phyloP scores from a whole-genome alignment of 129 eudicot species.

The Calendula officinalis region DNA sequence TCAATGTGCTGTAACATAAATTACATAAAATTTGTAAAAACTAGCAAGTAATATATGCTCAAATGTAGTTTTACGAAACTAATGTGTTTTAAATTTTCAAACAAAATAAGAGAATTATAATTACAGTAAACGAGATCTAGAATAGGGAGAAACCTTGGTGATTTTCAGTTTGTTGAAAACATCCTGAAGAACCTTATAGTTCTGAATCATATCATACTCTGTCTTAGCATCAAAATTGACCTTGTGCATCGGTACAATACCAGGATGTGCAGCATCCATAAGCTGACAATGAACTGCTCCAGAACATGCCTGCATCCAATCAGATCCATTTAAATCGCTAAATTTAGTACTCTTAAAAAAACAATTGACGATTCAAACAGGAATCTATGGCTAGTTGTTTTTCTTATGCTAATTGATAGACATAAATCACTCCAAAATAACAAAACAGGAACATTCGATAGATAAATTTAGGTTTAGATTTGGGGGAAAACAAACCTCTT shows the following conservation, averaged over 20 bases:
- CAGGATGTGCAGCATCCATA: conserved; percentile 94
- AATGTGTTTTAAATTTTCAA: neutral
- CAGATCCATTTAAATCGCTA: conserved; percentile 15
- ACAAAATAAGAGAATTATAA: conserved; percentile 6
- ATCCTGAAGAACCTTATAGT: conserved; percentile 93
- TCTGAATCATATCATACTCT: conserved; percentile 97
- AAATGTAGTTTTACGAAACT: conserved; percentile 2
- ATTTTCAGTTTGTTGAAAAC: conserved; percentile 89
- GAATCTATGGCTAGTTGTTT: neutral
- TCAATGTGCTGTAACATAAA: conserved; percentile 64
- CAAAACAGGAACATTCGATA: neutral
- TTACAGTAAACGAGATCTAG: neutral
- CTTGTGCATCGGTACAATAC: conserved; percentile 95
- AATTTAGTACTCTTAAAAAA: neutral
- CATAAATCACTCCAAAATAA: neutral
- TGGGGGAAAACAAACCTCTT: conserved; percentile 59
- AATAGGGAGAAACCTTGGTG: conserved; percentile 54
- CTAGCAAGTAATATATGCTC: neutral
- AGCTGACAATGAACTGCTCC: conserved; percentile 99
- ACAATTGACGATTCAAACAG: conserved; percentile 1
- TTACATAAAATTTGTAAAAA: neutral
- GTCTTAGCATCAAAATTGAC: conserved; percentile 92
- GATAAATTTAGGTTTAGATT: conserved; percentile 19
- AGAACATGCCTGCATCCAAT: conserved; percentile 60
- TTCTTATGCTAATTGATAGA: neutral